These are phyloP conservation scores for Camellia oleifera DNA, from an alignment of 179 eudicot genomes.

Conservation along the genomic window DNA sequence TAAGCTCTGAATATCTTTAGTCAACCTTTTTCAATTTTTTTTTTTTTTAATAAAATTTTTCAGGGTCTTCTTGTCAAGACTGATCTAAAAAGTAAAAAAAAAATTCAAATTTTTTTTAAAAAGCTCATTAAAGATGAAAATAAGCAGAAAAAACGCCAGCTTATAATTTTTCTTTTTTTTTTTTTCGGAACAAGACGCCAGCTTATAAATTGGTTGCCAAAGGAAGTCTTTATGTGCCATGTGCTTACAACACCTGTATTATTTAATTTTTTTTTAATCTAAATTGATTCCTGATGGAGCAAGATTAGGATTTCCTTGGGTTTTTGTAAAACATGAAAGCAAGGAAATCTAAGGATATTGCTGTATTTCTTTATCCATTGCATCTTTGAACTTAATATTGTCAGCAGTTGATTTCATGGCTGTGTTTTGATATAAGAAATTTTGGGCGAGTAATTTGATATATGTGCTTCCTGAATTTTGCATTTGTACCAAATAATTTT, in stretches of 20 bases:
- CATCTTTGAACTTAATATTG: not conserved
- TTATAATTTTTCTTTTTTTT: too few relatives aligned
- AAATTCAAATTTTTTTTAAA: too few relatives aligned
- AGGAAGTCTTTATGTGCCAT: too few relatives aligned
- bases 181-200: too few relatives aligned
- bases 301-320: not conserved
- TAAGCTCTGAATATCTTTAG: slow-evolving; percentile 22
- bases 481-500: not conserved
- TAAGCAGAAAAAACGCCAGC: too few relatives aligned
- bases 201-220: too few relatives aligned
- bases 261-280: not conserved
- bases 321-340: not conserved
- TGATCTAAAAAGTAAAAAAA: too few relatives aligned
- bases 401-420: not conserved
- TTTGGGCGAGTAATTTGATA: not conserved
- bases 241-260: not conserved
- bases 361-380: not conserved
- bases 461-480: not conserved
- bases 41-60: too few relatives aligned
- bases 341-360: not conserved
- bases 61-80: too few relatives aligned
- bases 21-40: too few relatives aligned
- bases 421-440: not conserved
- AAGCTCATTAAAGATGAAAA: too few relatives aligned
- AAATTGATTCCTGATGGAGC: not conserved